A percentile compares a stretch with the other conserved stretches of the same genome.
Evolutionary conservation across 2,329 filamentous ascomycete genomes (phyloP).

Genomic region (Blastomyces emzantsi): DNA sequence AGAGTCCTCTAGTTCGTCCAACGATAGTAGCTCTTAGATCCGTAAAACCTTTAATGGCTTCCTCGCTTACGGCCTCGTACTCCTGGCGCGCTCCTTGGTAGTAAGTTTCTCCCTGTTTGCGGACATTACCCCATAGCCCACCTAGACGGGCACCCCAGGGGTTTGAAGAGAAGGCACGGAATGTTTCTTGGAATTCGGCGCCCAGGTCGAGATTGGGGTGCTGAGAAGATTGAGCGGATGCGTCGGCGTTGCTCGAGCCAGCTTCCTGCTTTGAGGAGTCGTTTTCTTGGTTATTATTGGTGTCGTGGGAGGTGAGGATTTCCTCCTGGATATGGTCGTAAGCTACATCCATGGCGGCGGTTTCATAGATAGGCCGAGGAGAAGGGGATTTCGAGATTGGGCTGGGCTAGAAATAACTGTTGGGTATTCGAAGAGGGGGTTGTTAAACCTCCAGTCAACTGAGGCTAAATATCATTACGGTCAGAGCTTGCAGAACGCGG

Average conservation of each 20-base stretch:
- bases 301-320: slow-evolving; percentile 51
- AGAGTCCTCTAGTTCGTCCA: slow-evolving; percentile 64
- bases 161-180: slow-evolving; percentile 83
- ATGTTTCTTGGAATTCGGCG: slow-evolving; percentile 85
- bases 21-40: slow-evolving; percentile 60
- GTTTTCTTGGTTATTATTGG: slow-evolving; percentile 37
- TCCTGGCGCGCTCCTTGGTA: slow-evolving; percentile 77
- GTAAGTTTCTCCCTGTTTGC: slow-evolving; percentile 88
- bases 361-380: neutral
- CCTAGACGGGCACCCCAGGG: slow-evolving; percentile 86
- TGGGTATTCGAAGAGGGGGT: neutral
- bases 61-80: slow-evolving; percentile 65
- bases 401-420: neutral
- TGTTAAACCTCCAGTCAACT: neutral
- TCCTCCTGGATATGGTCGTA: slow-evolving; percentile 96
- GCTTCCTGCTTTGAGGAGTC: slow-evolving; percentile 31
- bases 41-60: slow-evolving; percentile 72
- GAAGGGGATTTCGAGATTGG: neutral
- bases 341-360: slow-evolving; percentile 72
- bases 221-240: slow-evolving; percentile 21
- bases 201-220: slow-evolving; percentile 54
- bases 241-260: slow-evolving; percentile 38
- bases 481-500: neutral
- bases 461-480: neutral
- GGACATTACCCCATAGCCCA: slow-evolving; percentile 81